phyloP scores from a whole-genome alignment of 1,284 basidiomycete genomes.

The Ganoderma multipileum region DNA sequence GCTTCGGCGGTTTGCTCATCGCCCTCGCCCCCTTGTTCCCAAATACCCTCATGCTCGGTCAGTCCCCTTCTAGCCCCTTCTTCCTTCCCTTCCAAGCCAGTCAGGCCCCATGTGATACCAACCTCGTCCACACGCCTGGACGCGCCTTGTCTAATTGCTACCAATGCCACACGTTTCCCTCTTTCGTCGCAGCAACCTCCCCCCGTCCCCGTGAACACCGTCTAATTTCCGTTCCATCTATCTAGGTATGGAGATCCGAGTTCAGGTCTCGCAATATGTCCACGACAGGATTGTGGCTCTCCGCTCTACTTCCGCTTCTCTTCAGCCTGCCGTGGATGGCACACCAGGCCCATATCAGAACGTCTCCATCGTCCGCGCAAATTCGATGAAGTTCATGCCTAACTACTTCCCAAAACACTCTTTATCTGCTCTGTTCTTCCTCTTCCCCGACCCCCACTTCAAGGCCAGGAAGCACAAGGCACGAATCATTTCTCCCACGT shows the following conservation, averaged over 20 bases:
- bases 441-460: slow-evolving; percentile 99
- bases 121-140: background rate
- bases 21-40: slow-evolving; percentile 92
- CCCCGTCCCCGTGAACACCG: slow-evolving; percentile 8
- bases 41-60: slow-evolving; percentile 93
- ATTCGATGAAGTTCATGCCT: slow-evolving; percentile 98
- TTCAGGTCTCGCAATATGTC: slow-evolving; percentile 97
- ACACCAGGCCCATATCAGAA: slow-evolving; percentile 81
- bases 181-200: background rate
- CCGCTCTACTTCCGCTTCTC: slow-evolving; percentile 63
- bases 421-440: slow-evolving; percentile 93
- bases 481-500: slow-evolving; percentile 94
- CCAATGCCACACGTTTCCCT: slow-evolving; percentile 17
- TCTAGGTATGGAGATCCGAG: slow-evolving; percentile 95
- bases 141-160: slow-evolving; percentile 8
- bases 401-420: slow-evolving; percentile 96
- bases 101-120: background rate
- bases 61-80: slow-evolving; percentile 38
- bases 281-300: slow-evolving; percentile 92
- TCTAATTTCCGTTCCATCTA: background rate
- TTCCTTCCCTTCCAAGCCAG: background rate
- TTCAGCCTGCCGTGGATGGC: slow-evolving; percentile 37
- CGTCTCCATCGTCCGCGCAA: slow-evolving; percentile 93
- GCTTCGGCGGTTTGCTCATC: slow-evolving; percentile 95
- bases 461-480: slow-evolving; percentile 99